Evolutionary conservation across 805 yeast species (phyloP).

Genomic region (Priceomyces melissophilus): DNA sequence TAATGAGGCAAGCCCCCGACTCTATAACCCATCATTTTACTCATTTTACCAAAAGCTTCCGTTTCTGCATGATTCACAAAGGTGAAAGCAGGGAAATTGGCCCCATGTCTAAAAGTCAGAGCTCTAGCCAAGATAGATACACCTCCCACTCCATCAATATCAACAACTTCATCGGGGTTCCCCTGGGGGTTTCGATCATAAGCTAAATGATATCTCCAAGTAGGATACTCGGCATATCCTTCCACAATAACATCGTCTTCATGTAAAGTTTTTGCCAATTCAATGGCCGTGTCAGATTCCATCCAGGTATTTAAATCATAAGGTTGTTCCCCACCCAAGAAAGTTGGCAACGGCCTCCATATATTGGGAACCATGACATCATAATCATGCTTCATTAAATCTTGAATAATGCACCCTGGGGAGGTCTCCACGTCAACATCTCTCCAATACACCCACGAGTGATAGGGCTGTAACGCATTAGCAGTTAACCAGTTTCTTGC

Average conservation of each 20-base stretch:
- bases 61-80: constrained; percentile 85
- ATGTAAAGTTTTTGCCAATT: constrained; percentile 57
- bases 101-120: constrained; percentile 69
- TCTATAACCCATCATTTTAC: constrained; percentile 69
- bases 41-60: constrained; percentile 83
- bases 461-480: constrained; percentile 73
- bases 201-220: constrained; percentile 81
- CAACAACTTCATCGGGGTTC: constrained; percentile 58
- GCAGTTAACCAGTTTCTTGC: constrained; percentile 83
- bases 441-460: constrained; percentile 91
- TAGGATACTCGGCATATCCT: constrained; percentile 83
- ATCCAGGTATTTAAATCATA: constrained; percentile 97
- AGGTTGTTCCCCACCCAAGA: constrained; percentile 87
- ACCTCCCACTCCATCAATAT: constrained; percentile 84
- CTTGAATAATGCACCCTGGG: constrained; percentile 72
- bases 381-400: constrained; percentile 62
- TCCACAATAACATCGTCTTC: constrained; percentile 88
- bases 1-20: constrained; percentile 91
- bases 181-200: constrained; percentile 64
- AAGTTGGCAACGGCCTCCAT: constrained; percentile 95
- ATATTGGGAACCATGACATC: constrained; percentile 86
- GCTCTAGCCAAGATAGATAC: constrained; percentile 79
- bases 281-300: constrained; percentile 75
- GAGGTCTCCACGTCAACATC: constrained; percentile 83
- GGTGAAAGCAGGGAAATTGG: constrained; percentile 82